A percentile compares a stretch with the other conserved stretches of the same genome.
Conservation (phyloP, 1,139 yeast species). For the Suhomyces anneliseae region DNA sequence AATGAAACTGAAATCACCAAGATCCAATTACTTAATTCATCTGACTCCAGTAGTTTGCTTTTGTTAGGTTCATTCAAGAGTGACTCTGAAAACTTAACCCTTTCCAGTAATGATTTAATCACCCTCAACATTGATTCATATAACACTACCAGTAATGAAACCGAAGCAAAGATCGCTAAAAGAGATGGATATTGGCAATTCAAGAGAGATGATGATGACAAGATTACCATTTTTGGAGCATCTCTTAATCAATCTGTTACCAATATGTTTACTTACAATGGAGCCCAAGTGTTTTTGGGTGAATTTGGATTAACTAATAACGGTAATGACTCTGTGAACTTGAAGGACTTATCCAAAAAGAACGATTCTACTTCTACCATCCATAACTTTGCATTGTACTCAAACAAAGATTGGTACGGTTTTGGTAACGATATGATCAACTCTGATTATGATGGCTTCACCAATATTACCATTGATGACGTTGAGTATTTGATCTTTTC, state of each 20-base stretch:
- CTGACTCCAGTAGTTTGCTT: constrained; percentile 27
- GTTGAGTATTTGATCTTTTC: constrained; percentile 42
- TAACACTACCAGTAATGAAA: constrained; percentile 35
- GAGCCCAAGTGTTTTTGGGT: constrained; percentile 33
- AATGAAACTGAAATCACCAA: constrained; percentile 42
- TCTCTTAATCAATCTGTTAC: constrained; percentile 32
- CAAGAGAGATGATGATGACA: constrained; percentile 21
- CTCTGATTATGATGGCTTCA: constrained; percentile 29
- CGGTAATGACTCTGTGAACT: constrained; percentile 19
- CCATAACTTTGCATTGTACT: constrained; percentile 36
- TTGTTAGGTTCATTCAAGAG: constrained; percentile 53
- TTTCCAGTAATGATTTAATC: constrained; percentile 30
- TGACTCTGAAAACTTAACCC: constrained; percentile 28
- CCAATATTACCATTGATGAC: constrained; percentile 35
- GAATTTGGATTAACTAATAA: constrained; percentile 26
- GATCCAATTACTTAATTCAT: constrained; percentile 28
- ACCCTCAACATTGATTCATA: constrained; percentile 29
- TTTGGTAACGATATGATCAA: constrained; percentile 37
- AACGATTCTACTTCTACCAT: constrained; percentile 29
- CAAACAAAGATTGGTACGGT: constrained; percentile 33
- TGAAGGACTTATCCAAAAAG: constrained; percentile 30
- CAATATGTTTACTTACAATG: constrained; percentile 21
- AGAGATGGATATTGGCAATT: not conserved
- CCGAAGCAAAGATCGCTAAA: constrained; percentile 15
- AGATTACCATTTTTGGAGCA: constrained; percentile 26